These are phyloP conservation scores for Leccinum rimulosum DNA, from an alignment of 768 basidiomycete species.

Conservation along the genomic window DNA sequence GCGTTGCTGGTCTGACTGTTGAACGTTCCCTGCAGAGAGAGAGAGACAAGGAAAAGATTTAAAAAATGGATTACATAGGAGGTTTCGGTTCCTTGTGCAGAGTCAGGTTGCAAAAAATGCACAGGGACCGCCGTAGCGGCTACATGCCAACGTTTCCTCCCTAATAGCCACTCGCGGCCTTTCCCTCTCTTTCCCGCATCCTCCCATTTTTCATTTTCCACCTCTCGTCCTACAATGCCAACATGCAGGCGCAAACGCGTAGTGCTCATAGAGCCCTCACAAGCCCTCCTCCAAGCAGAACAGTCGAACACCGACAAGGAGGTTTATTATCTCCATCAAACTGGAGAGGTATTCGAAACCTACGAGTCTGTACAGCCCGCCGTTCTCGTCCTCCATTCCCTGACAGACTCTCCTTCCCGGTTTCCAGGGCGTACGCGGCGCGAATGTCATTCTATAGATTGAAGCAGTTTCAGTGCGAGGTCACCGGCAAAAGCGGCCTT, in stretches of 20 bases:
- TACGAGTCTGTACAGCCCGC: constrained; percentile 71
- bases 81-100: constrained; percentile 25
- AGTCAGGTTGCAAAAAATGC: constrained; percentile 27
- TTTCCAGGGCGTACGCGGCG: constrained; percentile 69
- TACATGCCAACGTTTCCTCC: constrained; percentile 51
- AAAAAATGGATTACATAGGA: constrained; percentile 14
- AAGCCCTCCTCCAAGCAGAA: constrained; percentile 61
- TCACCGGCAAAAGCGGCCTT: constrained; percentile 89
- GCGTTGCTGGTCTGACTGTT: constrained; percentile 3
- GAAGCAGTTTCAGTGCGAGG: constrained; percentile 96
- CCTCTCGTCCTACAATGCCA: constrained; percentile 59
- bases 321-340: constrained; percentile 91
- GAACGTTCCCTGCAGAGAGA: not conserved
- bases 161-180: constrained; percentile 52
- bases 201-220: constrained; percentile 45
- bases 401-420: constrained; percentile 15
- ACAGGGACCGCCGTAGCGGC: constrained; percentile 32
- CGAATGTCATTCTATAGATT: constrained; percentile 94
- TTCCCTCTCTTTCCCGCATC: constrained; percentile 61
- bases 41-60: constrained; percentile 1
- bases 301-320: constrained; percentile 64
- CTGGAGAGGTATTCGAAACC: constrained; percentile 95
- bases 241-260: constrained; percentile 89
- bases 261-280: constrained; percentile 79
- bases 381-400: constrained; percentile 25